Percentiles rank a stretch among this genome's conserved stretches.
Evolutionary conservation across 306 rosid species (phyloP).

Genomic region (Fragaria vesca): DNA sequence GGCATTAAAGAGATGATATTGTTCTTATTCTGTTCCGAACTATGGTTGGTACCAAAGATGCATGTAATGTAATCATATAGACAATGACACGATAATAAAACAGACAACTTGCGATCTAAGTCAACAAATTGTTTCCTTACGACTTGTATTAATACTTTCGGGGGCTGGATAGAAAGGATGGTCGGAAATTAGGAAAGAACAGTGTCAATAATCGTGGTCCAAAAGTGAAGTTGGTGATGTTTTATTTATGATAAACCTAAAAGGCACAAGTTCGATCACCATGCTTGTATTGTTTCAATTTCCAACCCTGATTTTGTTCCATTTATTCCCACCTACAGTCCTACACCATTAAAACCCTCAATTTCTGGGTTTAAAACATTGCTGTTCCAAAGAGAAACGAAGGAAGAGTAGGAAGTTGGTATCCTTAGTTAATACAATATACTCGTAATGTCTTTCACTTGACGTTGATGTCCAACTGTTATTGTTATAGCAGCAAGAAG

Average conservation of each 20-base stretch:
- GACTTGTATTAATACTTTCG: conserved; percentile 1
- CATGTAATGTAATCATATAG: not conserved
- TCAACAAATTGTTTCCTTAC: not conserved
- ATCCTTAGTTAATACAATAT: not conserved
- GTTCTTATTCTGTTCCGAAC: not conserved
- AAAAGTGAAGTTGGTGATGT: conserved; percentile 17
- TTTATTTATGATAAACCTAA: conserved; percentile 31
- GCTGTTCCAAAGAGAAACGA: not conserved
- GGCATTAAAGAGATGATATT: conserved; percentile 3
- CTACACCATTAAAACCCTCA: conserved; percentile 17
- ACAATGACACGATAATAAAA: not conserved
- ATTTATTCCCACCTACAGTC: conserved; percentile 13
- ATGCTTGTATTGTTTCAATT: conserved; percentile 19
- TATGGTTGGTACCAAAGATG: not conserved
- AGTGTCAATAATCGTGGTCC: conserved; percentile 9
- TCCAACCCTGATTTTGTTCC: conserved; percentile 22
- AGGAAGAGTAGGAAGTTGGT: not conserved
- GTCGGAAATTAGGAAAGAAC: conserved; percentile 10
- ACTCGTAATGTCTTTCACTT: not conserved
- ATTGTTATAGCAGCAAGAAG: not conserved
- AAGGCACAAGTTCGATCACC: conserved; percentile 1
- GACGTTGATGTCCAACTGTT: not conserved
- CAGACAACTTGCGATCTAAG: conserved; percentile 14
- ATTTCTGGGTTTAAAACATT: conserved; percentile 18
- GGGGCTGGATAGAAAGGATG: not conserved